Evolutionary conservation across 495 filamentous ascomycete species (phyloP), one percentile per base, ranked within the genome.

Genomic region (Stereocaulon alpinum): DNA sequence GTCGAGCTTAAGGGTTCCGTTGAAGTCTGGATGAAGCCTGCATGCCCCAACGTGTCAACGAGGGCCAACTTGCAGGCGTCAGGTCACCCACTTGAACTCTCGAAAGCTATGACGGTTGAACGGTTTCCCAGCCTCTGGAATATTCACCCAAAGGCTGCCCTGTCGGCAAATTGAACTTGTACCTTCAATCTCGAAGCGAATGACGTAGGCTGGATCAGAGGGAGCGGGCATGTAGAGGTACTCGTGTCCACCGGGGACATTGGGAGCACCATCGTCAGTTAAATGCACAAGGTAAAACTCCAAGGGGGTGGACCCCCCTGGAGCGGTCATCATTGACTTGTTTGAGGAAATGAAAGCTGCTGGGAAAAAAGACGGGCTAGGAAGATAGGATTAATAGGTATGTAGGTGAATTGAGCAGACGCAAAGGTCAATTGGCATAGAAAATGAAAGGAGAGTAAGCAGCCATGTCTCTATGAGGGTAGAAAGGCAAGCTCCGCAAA

Each of bases 141-240:
- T 86, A 71, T 99, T 97, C 58, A 93, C 87, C 92, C 93, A 97
- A 55, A 99, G 76, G 64, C 86, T 94, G 43, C 94, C 94, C 68
- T 95, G 77, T 52, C 89, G 80, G 72, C 90, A 95, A 74, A 97
- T 94, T 42, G 93, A 94, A 71, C 91, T 96, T 47, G 89, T 91
- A 53, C 94, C 94, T 71, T 96, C 91, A 66, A 99, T 94, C 44
- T 88, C 82, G 71, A 99, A 96, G 29, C 94, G 84, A 45, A 99
- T 77, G 49, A 80, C 78, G 66, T 97, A 86, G 18, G 86, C 80
- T 14, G 82, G 82, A 52, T 80, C 72, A 2, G 79, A 76, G 48
- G 85, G 87, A 29, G 94, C 84, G 1, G 89, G 86, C 3, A 99
- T 76, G 71, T 95, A 95, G 63, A 96, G 89, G 74, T 95, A 96